Percentiles rank a stretch among this genome's conserved stretches.
phyloP scores from a whole-genome alignment of 2,329 filamentous ascomycete genomes.

The Trematosphaeria pertusa region DNA sequence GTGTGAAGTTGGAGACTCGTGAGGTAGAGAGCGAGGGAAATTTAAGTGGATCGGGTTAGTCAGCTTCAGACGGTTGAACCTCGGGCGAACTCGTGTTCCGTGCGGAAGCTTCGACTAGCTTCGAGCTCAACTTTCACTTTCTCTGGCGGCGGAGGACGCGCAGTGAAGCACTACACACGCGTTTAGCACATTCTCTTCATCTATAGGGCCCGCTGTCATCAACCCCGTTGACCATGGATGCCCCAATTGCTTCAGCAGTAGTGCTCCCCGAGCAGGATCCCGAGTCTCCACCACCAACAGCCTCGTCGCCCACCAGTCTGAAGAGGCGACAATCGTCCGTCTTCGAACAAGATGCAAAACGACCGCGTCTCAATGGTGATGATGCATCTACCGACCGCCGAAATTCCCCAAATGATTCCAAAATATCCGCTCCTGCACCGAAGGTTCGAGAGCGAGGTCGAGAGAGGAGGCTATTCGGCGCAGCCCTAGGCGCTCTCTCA shows the following conservation, averaged over 20 bases:
- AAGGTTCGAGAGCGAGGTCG: conserved; percentile 78
- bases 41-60: conserved; percentile 1
- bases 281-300: conserved; percentile 35
- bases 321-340: conserved; percentile 64
- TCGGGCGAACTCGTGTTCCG: conserved; percentile 25
- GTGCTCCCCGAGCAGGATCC: conserved; percentile 56
- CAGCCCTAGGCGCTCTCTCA: conserved; percentile 77
- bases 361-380: conserved; percentile 56
- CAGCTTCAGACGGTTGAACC: conserved; percentile 14
- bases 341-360: conserved; percentile 60
- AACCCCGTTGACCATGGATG: conserved; percentile 36
- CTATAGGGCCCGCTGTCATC: not conserved
- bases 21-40: conserved; percentile 4
- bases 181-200: not conserved
- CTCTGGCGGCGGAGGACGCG: too few relatives aligned
- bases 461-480: conserved; percentile 85
- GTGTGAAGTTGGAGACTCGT: conserved; percentile 1
- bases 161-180: conserved; percentile 4
- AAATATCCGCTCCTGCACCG: conserved; percentile 51
- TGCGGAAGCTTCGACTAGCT: conserved; percentile 32
- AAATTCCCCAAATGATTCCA: conserved; percentile 27
- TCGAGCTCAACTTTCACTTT: too few relatives aligned
- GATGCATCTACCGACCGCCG: conserved; percentile 30
- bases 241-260: conserved; percentile 61
- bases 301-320: conserved; percentile 34